Percentiles rank a stretch among this genome's conserved stretches.
phyloP scores from a whole-genome alignment of 2,329 filamentous ascomycete species.

The Sclerotinia spermophila region DNA sequence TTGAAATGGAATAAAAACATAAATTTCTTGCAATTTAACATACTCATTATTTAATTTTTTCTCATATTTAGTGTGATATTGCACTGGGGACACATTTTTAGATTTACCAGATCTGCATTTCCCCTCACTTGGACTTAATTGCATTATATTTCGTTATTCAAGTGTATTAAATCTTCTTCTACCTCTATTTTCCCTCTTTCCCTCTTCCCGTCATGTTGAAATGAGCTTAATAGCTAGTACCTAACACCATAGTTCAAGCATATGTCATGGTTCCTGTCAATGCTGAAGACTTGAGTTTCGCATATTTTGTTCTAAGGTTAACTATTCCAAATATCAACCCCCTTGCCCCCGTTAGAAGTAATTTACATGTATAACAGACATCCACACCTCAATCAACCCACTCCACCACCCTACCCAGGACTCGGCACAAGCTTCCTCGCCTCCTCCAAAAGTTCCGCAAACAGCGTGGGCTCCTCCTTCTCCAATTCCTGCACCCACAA shows the following conservation, averaged over 20 bases:
- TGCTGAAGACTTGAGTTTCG: too few relatives aligned
- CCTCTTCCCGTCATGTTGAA: rapidly evolving
- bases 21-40: neutral
- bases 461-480: neutral
- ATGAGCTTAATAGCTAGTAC: neutral
- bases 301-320: too few relatives aligned
- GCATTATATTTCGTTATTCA: neutral
- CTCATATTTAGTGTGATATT: neutral
- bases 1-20: neutral
- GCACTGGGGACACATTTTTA: neutral
- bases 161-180: neutral
- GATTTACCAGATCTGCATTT: neutral
- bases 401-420: neutral
- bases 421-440: neutral
- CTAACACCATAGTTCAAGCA: neutral
- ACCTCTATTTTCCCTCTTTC: neutral
- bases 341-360: too few relatives aligned
- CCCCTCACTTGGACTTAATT: too few relatives aligned
- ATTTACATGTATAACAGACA: too few relatives aligned
- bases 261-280: too few relatives aligned
- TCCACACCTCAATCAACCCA: neutral
- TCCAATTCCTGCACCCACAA: neutral
- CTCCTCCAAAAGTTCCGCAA: neutral
- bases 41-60: neutral
- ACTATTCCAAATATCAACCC: too few relatives aligned